phyloP scores from a whole-genome alignment of 2,329 filamentous ascomycete genomes.

The Xylaria sp. region DNA sequence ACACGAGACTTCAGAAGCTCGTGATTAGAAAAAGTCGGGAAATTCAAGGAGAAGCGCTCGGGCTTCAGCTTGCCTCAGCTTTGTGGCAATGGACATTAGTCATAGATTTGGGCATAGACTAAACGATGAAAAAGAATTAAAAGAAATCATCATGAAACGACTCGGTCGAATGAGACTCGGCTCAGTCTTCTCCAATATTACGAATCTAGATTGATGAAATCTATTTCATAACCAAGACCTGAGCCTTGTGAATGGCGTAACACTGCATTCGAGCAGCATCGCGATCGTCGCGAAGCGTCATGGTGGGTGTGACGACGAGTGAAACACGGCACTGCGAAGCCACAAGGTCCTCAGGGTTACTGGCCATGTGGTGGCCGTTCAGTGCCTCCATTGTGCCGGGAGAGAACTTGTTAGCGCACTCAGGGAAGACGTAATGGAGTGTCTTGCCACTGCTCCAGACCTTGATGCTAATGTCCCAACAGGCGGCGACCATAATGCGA shows the following conservation, averaged over 20 bases:
- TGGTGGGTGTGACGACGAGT: slow-evolving; percentile 47
- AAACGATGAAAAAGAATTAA: neutral
- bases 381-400: slow-evolving; percentile 45
- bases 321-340: slow-evolving; percentile 44
- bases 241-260: slow-evolving; percentile 44
- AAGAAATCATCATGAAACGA: neutral
- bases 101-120: neutral
- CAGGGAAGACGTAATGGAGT: slow-evolving; percentile 48
- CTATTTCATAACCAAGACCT: slow-evolving; percentile 50
- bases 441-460: slow-evolving; percentile 49
- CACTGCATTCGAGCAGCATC: slow-evolving; percentile 38
- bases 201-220: neutral
- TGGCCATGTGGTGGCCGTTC: slow-evolving; percentile 40
- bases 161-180: neutral
- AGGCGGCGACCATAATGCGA: slow-evolving; percentile 41
- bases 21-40: neutral
- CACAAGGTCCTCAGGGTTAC: slow-evolving; percentile 40
- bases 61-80: neutral
- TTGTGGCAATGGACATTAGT: slow-evolving; percentile 1
- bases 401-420: slow-evolving; percentile 44
- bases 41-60: neutral
- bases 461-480: slow-evolving; percentile 46
- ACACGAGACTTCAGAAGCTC: neutral
- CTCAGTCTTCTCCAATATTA: neutral
- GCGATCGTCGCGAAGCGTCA: slow-evolving; percentile 45